phyloP scores from a whole-genome alignment of 768 basidiomycete genomes.

The Dictyophora rubrovolvata region DNA sequence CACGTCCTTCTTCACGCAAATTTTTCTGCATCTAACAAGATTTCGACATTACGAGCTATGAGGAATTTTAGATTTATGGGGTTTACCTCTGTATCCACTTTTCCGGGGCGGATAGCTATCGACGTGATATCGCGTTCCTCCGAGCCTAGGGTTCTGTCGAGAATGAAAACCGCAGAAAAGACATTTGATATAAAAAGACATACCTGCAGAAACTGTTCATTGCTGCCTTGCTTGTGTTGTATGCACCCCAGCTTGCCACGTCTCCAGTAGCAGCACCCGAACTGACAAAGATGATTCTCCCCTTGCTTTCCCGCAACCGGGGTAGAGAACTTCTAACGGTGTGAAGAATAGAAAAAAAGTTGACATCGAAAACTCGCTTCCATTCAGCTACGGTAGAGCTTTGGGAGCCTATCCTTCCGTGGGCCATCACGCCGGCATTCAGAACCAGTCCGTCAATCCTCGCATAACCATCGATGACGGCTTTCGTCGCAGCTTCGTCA shows the following conservation, averaged over 20 bases:
- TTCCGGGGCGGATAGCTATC: constrained; percentile 78
- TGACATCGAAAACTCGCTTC: constrained; percentile 72
- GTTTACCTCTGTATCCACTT: constrained; percentile 73
- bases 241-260: constrained; percentile 66
- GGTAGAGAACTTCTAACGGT: constrained; percentile 61
- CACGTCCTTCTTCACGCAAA: constrained; percentile 40
- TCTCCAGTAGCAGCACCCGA: constrained; percentile 73
- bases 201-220: constrained; percentile 80
- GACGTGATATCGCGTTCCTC: constrained; percentile 73
- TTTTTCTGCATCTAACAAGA: constrained; percentile 55
- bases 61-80: not conserved
- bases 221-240: constrained; percentile 79
- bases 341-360: constrained; percentile 76
- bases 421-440: constrained; percentile 70
- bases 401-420: constrained; percentile 46
- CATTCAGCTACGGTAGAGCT: constrained; percentile 45
- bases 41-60: constrained; percentile 1
- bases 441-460: constrained; percentile 69
- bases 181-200: not conserved
- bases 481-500: constrained; percentile 40
- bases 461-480: constrained; percentile 39
- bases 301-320: constrained; percentile 52
- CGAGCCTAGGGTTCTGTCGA: constrained; percentile 61
- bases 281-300: constrained; percentile 71
- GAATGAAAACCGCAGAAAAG: constrained; percentile 1